Percentiles rank a stretch among this genome's conserved stretches.
Evolutionary conservation across 2,329 filamentous ascomycete genomes (phyloP).

Genomic region (Erysiphe pulchra): DNA sequence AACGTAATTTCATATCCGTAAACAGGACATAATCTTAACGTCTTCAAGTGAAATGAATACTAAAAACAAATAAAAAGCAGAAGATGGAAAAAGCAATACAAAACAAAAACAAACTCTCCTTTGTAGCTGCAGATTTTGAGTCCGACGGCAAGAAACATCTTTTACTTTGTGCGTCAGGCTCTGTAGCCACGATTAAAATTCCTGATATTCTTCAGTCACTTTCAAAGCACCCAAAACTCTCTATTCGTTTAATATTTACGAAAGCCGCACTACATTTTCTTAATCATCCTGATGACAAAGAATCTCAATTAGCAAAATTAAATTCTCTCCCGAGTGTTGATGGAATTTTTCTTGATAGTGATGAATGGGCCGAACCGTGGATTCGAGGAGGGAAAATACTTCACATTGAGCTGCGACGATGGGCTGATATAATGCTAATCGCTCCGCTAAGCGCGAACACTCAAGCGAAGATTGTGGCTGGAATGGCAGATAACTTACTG

Average conservation of each 20-base stretch:
- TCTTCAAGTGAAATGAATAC: no score
- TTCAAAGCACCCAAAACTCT: constrained; percentile 25
- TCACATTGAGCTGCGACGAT: constrained; percentile 68
- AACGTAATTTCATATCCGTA: no score
- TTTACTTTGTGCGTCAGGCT: constrained; percentile 40
- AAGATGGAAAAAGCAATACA: no score
- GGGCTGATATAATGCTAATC: constrained; percentile 60
- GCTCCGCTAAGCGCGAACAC: constrained; percentile 66
- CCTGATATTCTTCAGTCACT: constrained; percentile 38
- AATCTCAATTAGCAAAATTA: constrained; percentile 40
- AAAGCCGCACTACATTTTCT: constrained; percentile 51
- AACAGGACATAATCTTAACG: no score
- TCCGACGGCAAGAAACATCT: constrained; percentile 31
- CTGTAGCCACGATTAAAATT: constrained; percentile 76
- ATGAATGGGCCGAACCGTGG: constrained; percentile 68
- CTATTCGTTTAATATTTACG: constrained; percentile 69
- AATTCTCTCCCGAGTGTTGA: constrained; percentile 43
- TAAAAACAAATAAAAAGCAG: no score
- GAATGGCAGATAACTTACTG: constrained; percentile 54
- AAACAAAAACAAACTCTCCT: constrained; percentile 1
- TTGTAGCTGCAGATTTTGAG: constrained; percentile 11
- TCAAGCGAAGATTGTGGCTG: constrained; percentile 58
- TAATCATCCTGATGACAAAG: constrained; percentile 46
- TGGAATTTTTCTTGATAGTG: constrained; percentile 55
- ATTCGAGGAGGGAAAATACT: constrained; percentile 52